These are phyloP conservation scores for Ogataea paradorogensis DNA, from an alignment of 805 yeast genomes.

Conservation along the genomic window DNA sequence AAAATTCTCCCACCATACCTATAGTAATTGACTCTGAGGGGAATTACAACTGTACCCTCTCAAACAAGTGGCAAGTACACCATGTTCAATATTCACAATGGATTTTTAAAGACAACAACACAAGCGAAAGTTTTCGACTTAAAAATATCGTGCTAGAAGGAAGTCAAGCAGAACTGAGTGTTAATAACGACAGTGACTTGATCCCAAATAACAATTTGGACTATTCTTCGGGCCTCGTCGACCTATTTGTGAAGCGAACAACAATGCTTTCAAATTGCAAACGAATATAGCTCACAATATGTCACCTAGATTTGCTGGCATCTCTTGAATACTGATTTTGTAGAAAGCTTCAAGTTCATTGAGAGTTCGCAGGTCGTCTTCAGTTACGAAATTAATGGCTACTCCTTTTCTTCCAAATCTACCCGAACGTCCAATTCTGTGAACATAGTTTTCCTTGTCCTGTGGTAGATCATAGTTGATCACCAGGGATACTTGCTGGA, in stretches of 20 bases:
- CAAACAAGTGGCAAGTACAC: conserved; percentile 16
- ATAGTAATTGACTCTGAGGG: conserved; percentile 1
- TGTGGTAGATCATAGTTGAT: conserved; percentile 91
- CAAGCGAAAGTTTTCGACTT: neutral
- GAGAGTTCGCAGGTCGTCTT: conserved; percentile 67
- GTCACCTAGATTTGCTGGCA: conserved; percentile 59
- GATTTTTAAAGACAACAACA: conserved; percentile 14
- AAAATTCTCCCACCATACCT: conserved; percentile 1
- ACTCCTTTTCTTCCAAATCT: conserved; percentile 99
- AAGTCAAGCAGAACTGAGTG: conserved; percentile 23
- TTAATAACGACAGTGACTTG: conserved; percentile 22
- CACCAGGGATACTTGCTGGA: conserved; percentile 93
- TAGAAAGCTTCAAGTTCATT: conserved; percentile 88
- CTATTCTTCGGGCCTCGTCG: conserved; percentile 21
- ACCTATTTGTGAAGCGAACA: conserved; percentile 15
- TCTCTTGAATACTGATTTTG: conserved; percentile 85
- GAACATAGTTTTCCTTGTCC: conserved; percentile 90
- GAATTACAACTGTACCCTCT: conserved; percentile 12
- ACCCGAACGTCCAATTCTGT: conserved; percentile 98
- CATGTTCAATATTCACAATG: conserved; percentile 8
- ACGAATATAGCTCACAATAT: conserved; percentile 13
- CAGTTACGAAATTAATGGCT: conserved; percentile 90
- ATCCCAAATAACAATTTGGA: conserved; percentile 23
- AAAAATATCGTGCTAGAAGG: conserved; percentile 18
- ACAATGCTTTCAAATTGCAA: neutral